Evolutionary conservation across 805 yeast genomes (phyloP), one percentile per base, ranked within the genome.

Genomic region (Kockiozyma suomiensis): DNA sequence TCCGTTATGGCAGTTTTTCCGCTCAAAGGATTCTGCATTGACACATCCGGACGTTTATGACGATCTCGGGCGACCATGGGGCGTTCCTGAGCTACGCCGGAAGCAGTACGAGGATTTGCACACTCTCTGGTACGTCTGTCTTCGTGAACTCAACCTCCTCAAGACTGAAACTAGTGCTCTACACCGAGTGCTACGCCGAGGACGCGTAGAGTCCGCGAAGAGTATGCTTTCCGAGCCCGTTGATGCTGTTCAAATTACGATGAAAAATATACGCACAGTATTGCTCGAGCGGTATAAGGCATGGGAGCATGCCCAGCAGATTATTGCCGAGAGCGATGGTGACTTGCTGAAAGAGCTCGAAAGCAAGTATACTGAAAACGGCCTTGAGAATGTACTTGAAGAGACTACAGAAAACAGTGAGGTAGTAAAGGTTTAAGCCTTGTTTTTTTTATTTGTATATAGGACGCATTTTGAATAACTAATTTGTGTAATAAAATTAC

Each of bases 1-100:
- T 75, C 99, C 98, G 32, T 79, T 94, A 65, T 94, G 97, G 97
- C 92, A 88, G 69, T 94, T 94, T 73, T 94, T 93, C 77, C 72
- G 77, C 50, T 71, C 72, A 65, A 40, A 37, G 21, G 52, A 54
- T 8, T 78, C 81, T 68, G 83, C 85, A 61, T 75, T 88, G 61
- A 82, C 97, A 67, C 72, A 78, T 1, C 74, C 81, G 2, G 82
- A 79, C 1, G 88, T 85, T 30, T 77, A 81, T 52, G 56, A 50
- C 15, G 19, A 25, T 17, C 26, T 43, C 15, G 85, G 94, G 15
- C 81, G 96, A 68, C 77, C 94, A 3, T 94, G 99, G 99, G 76
- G 87, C 4, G 79, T 91, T 55, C 87, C 90, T 3, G 98, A 93
- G 72, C 81, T 94, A 68, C 85, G 99, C 73, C 82, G 96, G 63